Percentiles rank a stretch among this genome's conserved stretches.
These are phyloP conservation scores for Mrakia frigida DNA, from an alignment of 768 basidiomycete species.

Conservation along the genomic window DNA sequence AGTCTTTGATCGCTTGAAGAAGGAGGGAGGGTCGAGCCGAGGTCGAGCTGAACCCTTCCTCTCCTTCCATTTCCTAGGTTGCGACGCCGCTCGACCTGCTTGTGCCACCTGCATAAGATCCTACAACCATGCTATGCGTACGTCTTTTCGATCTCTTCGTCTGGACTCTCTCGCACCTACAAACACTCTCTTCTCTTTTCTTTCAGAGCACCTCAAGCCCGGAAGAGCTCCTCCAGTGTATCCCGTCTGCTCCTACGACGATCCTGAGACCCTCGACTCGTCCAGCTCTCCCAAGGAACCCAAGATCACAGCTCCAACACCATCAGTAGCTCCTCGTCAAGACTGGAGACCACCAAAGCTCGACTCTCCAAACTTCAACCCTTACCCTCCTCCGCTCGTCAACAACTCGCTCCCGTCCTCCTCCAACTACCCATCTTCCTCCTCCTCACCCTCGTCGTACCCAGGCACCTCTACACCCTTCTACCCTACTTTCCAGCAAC, in stretches of 20 bases:
- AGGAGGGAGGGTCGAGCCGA: neutral
- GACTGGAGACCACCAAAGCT: neutral
- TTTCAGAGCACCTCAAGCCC: neutral
- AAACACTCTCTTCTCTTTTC: neutral
- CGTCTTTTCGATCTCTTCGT: neutral
- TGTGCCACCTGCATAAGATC: neutral
- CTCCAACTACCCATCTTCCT: neutral
- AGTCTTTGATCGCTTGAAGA: neutral
- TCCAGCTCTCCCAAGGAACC: neutral
- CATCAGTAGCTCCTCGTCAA: neutral
- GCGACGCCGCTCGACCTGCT: neutral
- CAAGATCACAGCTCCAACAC: neutral
- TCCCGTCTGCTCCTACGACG: neutral
- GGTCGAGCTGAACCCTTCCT: neutral
- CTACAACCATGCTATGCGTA: conserved; percentile 12
- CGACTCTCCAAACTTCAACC: neutral
- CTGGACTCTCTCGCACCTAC: neutral
- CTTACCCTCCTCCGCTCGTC: neutral
- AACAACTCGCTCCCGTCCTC: neutral
- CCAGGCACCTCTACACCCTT: neutral
- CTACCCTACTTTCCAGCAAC: neutral
- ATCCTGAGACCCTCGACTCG: neutral
- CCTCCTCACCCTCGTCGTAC: neutral
- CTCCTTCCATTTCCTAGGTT: neutral
- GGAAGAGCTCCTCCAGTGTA: neutral